These are phyloP conservation scores for Globisporangium echinulatum DNA, from an alignment of 352 stramenopile genomes.

Conservation along the genomic window DNA sequence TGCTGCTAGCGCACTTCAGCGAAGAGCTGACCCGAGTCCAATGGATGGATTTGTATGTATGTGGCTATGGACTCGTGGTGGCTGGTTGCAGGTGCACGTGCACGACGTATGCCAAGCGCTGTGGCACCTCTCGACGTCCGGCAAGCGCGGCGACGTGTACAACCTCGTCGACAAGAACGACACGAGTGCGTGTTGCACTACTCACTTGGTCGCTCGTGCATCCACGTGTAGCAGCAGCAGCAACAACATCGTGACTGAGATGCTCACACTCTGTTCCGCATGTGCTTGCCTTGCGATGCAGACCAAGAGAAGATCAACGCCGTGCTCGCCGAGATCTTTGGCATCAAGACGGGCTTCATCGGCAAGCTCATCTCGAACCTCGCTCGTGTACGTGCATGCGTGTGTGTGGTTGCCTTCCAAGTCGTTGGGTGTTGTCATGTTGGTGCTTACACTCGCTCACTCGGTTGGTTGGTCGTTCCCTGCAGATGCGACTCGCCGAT, in stretches of 20 bases:
- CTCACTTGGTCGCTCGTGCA: not conserved
- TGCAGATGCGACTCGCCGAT: slow-evolving; percentile 56
- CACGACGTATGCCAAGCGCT: slow-evolving; percentile 69
- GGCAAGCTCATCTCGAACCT: slow-evolving; percentile 83
- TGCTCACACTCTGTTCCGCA: not conserved
- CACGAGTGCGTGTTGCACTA: slow-evolving; percentile 44
- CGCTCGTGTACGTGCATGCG: slow-evolving; percentile 28
- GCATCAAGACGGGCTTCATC: slow-evolving; percentile 80
- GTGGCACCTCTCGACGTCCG: slow-evolving; percentile 63
- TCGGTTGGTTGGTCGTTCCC: not conserved
- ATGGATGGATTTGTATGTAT: no score
- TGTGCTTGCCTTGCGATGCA: slow-evolving; percentile 9
- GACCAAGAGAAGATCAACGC: slow-evolving; percentile 77
- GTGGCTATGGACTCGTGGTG: no score
- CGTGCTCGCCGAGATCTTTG: slow-evolving; percentile 71
- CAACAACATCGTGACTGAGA: not conserved
- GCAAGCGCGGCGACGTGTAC: slow-evolving; percentile 56
- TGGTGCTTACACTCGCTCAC: not conserved
- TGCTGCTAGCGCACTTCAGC: no score
- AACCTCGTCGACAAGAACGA: slow-evolving; percentile 86
- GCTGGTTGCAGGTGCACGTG: slow-evolving; percentile 55
- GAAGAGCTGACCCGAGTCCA: no score
- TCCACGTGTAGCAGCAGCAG: not conserved
- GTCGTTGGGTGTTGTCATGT: not conserved
- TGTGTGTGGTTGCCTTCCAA: not conserved